Evolutionary conservation across 495 filamentous ascomycete genomes (phyloP).

Genomic region (Elaphomyces granulatus): DNA sequence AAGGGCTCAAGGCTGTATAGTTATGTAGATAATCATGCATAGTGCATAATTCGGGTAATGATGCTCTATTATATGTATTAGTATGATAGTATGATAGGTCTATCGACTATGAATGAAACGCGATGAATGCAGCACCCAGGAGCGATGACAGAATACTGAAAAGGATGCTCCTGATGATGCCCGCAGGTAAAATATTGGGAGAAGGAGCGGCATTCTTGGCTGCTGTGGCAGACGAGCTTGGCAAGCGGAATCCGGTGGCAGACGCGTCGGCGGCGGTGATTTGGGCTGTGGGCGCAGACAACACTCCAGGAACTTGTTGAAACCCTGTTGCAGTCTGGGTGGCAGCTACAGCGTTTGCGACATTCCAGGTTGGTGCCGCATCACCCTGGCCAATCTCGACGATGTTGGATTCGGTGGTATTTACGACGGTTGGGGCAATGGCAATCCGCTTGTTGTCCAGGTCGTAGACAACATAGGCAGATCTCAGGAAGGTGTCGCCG

Average conservation of each 20-base stretch:
- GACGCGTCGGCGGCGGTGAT: too few relatives aligned
- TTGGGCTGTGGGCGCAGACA: too few relatives aligned
- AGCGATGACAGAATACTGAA: not conserved
- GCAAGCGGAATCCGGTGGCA: too few relatives aligned
- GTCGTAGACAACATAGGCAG: constrained; percentile 67
- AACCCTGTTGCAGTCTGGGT: constrained; percentile 10
- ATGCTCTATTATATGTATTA: too few relatives aligned
- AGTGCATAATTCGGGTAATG: too few relatives aligned
- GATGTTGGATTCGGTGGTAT: constrained; percentile 16
- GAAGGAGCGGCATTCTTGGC: too few relatives aligned
- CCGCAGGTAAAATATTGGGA: not conserved
- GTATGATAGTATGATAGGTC: too few relatives aligned
- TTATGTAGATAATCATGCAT: too few relatives aligned
- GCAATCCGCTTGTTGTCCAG: constrained; percentile 57
- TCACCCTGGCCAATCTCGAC: constrained; percentile 2
- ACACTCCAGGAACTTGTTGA: too few relatives aligned
- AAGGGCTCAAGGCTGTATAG: too few relatives aligned
- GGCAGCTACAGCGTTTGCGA: constrained; percentile 40
- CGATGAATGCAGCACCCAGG: not conserved
- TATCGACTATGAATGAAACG: too few relatives aligned
- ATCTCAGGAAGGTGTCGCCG: constrained; percentile 65
- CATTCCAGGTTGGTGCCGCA: constrained; percentile 22
- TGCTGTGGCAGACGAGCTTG: too few relatives aligned
- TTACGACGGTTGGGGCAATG: constrained; percentile 59
- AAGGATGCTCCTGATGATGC: not conserved